phyloP scores from a whole-genome alignment of 2,329 filamentous ascomycete species.

The Thyridium curvatum region DNA sequence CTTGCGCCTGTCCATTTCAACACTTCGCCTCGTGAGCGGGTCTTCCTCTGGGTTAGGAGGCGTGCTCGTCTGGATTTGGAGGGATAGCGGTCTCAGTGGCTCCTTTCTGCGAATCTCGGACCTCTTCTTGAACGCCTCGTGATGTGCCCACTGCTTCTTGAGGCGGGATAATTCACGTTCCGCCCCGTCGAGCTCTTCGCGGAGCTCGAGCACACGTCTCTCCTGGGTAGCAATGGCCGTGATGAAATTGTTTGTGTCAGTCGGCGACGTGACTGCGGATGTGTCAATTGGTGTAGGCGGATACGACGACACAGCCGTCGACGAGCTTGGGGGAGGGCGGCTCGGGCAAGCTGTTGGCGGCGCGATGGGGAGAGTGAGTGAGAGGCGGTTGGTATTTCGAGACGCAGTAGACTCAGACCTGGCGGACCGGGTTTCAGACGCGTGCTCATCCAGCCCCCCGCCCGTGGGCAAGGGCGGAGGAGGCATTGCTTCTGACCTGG shows the following conservation, averaged over 20 bases:
- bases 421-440: slow-evolving; percentile 35
- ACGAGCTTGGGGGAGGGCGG: slow-evolving; percentile 42
- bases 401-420: slow-evolving; percentile 48
- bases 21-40: slow-evolving; percentile 28
- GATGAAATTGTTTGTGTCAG: slow-evolving; percentile 64
- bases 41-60: slow-evolving; percentile 12
- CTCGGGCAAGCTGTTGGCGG: slow-evolving; percentile 45
- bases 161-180: slow-evolving; percentile 69
- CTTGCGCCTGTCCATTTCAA: slow-evolving; percentile 69
- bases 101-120: slow-evolving; percentile 61
- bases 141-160: slow-evolving; percentile 76
- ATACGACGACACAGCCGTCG: slow-evolving; percentile 28
- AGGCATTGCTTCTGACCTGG: slow-evolving; percentile 26
- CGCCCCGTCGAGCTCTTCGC: slow-evolving; percentile 80
- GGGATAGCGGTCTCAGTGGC: slow-evolving; percentile 40
- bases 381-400: slow-evolving; percentile 51
- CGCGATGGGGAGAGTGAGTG: slow-evolving; percentile 56
- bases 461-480: slow-evolving; percentile 25
- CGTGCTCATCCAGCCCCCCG: slow-evolving; percentile 22
- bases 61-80: slow-evolving; percentile 8
- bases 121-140: slow-evolving; percentile 72
- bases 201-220: slow-evolving; percentile 80
- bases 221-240: slow-evolving; percentile 91
- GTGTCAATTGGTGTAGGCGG: slow-evolving; percentile 46
- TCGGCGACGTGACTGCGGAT: slow-evolving; percentile 34